Conservation (phyloP, 768 basidiomycete genomes). For the Astraeus odoratus region DNA sequence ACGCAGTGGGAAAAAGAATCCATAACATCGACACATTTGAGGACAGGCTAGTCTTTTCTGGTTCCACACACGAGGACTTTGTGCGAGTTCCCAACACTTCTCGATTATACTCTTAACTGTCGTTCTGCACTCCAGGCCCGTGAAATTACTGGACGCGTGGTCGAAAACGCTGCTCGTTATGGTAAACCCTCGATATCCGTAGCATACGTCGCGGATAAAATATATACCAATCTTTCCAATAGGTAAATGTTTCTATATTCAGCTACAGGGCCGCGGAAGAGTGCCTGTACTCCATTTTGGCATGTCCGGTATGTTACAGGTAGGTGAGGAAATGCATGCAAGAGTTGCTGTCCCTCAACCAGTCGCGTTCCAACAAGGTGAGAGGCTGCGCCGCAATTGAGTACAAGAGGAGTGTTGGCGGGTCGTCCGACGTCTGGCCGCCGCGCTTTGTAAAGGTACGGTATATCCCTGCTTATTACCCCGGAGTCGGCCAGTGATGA, state of each 20-base stretch:
- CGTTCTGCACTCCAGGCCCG: slow-evolving; percentile 35
- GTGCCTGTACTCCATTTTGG: slow-evolving; percentile 74
- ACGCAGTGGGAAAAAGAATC: slow-evolving; percentile 50
- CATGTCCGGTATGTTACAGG: slow-evolving; percentile 82
- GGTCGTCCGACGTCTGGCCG: slow-evolving; percentile 48
- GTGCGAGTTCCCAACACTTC: slow-evolving; percentile 33
- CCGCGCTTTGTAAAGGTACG: slow-evolving; percentile 59
- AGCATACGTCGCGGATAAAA: background rate
- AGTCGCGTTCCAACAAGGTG: slow-evolving; percentile 23
- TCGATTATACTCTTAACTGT: slow-evolving; percentile 1
- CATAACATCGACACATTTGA: slow-evolving; percentile 48
- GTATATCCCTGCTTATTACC: background rate
- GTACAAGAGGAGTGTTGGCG: slow-evolving; percentile 42
- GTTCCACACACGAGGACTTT: slow-evolving; percentile 50
- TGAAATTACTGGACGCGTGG: slow-evolving; percentile 44
- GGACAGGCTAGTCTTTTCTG: slow-evolving; percentile 59
- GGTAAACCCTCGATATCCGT: slow-evolving; percentile 28
- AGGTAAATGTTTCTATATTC: slow-evolving; percentile 66
- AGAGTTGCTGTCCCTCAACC: background rate
- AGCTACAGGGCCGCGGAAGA: slow-evolving; percentile 52
- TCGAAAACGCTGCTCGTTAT: slow-evolving; percentile 45
- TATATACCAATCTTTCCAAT: background rate
- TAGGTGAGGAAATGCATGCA: slow-evolving; percentile 13
- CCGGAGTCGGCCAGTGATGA: background rate
- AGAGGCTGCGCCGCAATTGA: slow-evolving; percentile 42